Conservation (phyloP, 2,329 filamentous ascomycete genomes). For the Microdochium bolleyi region DNA sequence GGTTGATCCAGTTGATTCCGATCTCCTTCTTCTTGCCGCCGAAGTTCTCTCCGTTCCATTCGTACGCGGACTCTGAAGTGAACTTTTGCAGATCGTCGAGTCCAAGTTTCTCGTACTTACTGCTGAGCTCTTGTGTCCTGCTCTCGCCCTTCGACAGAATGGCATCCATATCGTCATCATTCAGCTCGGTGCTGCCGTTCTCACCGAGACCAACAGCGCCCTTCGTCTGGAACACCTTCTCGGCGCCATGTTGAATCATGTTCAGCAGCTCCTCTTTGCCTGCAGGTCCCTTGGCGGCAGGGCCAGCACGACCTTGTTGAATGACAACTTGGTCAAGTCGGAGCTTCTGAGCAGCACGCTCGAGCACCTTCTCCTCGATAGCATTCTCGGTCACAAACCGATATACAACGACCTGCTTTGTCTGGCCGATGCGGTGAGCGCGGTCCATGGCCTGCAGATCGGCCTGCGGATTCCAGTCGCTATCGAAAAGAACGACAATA, state of each 20-base stretch:
- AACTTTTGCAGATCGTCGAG: conserved; percentile 98
- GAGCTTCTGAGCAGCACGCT: conserved; percentile 92
- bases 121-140: conserved; percentile 81
- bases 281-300: conserved; percentile 80
- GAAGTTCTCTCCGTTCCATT: conserved; percentile 98
- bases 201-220: conserved; percentile 55
- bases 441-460: conserved; percentile 99
- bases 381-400: conserved; percentile 96
- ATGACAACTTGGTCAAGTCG: conserved; percentile 96
- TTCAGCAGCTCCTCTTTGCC: conserved; percentile 93
- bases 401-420: conserved; percentile 95
- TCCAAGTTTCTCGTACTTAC: conserved; percentile 92
- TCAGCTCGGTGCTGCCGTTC: conserved; percentile 50
- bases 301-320: conserved; percentile 90
- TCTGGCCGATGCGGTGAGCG: conserved; percentile 96
- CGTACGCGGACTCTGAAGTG: conserved; percentile 92
- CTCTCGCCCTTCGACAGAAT: conserved; percentile 83
- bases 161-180: conserved; percentile 82
- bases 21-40: conserved; percentile 87
- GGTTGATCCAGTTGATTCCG: conserved; percentile 94
- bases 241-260: conserved; percentile 99
- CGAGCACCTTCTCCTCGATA: conserved; percentile 96
- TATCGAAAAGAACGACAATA: conserved; percentile 94
- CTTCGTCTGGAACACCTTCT: conserved; percentile 78
- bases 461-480: conserved; percentile 97